phyloP scores from a whole-genome alignment of 2,329 filamentous ascomycete species.

The Dryadomyces quercivorus region DNA sequence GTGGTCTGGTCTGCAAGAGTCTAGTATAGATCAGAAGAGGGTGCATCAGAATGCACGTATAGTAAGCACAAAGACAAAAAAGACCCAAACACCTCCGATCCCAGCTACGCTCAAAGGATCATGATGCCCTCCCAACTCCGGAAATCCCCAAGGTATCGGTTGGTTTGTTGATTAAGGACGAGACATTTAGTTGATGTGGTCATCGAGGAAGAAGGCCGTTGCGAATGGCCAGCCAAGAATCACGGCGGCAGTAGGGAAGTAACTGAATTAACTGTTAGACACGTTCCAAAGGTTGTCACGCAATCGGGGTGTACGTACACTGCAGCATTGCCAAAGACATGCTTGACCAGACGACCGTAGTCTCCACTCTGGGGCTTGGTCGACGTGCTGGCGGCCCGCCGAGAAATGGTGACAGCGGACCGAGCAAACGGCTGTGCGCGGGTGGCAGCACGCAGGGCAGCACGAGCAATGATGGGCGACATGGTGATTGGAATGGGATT shows the following conservation, averaged over 20 bases:
- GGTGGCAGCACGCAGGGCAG: constrained; percentile 9
- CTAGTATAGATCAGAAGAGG: background rate
- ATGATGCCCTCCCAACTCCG: background rate
- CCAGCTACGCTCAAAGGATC: background rate
- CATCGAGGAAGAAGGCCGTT: background rate
- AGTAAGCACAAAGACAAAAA: background rate
- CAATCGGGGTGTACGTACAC: constrained; percentile 20
- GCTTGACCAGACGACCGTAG: constrained; percentile 24
- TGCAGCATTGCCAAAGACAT: constrained; percentile 16
- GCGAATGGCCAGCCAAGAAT: constrained; percentile 27
- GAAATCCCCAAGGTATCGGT: too few relatives aligned
- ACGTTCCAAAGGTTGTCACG: background rate
- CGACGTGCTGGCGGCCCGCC: constrained; percentile 10
- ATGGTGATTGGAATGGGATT: constrained; percentile 13
- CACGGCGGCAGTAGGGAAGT: constrained; percentile 19
- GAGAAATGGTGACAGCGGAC: constrained; percentile 20
- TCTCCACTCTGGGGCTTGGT: constrained; percentile 20
- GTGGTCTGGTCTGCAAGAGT: too few relatives aligned
- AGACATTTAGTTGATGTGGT: background rate
- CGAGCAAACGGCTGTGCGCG: constrained; percentile 12
- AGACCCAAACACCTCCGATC: background rate
- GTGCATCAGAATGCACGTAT: background rate
- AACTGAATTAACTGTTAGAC: constrained; percentile 16
- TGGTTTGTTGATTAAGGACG: background rate
- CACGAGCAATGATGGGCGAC: constrained; percentile 24